Conservation (phyloP, 805 yeast species). For the Sungouiozyma intestinalis region DNA sequence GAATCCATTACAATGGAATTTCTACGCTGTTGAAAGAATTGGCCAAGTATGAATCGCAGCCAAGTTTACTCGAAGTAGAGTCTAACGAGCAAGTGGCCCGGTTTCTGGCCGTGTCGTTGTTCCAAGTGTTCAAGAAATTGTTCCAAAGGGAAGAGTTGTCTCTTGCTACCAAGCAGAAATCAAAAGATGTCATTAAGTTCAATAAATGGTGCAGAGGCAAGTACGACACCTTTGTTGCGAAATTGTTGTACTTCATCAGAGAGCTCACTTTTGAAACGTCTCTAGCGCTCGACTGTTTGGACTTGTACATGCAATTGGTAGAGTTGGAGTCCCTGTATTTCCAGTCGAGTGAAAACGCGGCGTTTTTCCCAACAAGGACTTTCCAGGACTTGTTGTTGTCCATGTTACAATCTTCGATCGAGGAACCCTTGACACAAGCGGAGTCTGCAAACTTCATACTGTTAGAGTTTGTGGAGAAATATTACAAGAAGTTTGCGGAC, state of each 20-base stretch:
- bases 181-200: conserved; percentile 23
- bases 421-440: conserved; percentile 29
- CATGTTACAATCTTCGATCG: conserved; percentile 27
- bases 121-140: conserved; percentile 26
- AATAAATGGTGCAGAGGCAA: conserved; percentile 53
- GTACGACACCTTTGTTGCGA: conserved; percentile 43
- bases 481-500: conserved; percentile 57
- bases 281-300: conserved; percentile 42
- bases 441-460: conserved; percentile 36
- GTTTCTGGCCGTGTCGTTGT: conserved; percentile 23
- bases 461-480: conserved; percentile 46
- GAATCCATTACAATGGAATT: conserved; percentile 24
- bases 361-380: conserved; percentile 51
- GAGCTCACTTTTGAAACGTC: conserved; percentile 35
- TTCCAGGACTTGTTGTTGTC: conserved; percentile 35
- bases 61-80: conserved; percentile 5
- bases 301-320: conserved; percentile 44
- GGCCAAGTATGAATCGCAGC: conserved; percentile 4
- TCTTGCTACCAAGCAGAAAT: conserved; percentile 18
- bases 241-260: conserved; percentile 34
- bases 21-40: conserved; percentile 21
- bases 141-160: conserved; percentile 25
- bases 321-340: conserved; percentile 45
- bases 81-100: conserved; percentile 15
- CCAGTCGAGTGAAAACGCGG: conserved; percentile 41